Evolutionary conservation across 1,139 yeast species (phyloP).

Genomic region (Protomyces arabidopsidicola): DNA sequence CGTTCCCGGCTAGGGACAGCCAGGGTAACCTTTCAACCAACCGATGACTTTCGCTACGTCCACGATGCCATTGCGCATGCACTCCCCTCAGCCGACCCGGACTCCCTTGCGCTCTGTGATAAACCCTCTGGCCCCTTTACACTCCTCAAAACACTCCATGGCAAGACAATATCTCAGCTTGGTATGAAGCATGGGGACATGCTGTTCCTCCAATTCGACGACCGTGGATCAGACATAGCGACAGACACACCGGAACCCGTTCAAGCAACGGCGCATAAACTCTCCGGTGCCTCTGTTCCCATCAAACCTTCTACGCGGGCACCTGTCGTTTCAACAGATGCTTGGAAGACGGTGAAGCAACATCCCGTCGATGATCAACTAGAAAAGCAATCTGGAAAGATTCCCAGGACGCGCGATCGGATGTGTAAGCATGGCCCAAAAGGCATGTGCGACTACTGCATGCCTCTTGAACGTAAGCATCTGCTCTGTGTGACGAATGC

Average conservation of each 20-base stretch:
- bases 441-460: conserved; percentile 97
- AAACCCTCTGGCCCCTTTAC: conserved; percentile 52
- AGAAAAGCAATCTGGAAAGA: conserved; percentile 67
- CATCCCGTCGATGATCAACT: conserved; percentile 62
- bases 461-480: conserved; percentile 61
- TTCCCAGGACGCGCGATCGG: conserved; percentile 50
- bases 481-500: not conserved
- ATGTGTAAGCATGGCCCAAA: conserved; percentile 84
- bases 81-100: conserved; percentile 33
- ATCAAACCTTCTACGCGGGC: conserved; percentile 16
- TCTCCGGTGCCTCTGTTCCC: conserved; percentile 31
- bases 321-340: conserved; percentile 2
- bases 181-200: conserved; percentile 45
- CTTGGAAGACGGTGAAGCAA: conserved; percentile 37
- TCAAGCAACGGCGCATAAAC: conserved; percentile 29
- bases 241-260: conserved; percentile 26
- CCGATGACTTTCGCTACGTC: conserved; percentile 6
- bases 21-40: not conserved
- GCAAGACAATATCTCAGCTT: conserved; percentile 49
- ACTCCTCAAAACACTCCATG: conserved; percentile 45
- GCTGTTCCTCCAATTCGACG: conserved; percentile 18
- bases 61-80: conserved; percentile 8
- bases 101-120: conserved; percentile 35
- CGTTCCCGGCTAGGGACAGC: conserved; percentile 17
- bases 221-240: not conserved